Evolutionary conservation across 1,284 basidiomycete species (phyloP), one percentile per base, ranked within the genome.

Genomic region (Leccinum insigne): DNA sequence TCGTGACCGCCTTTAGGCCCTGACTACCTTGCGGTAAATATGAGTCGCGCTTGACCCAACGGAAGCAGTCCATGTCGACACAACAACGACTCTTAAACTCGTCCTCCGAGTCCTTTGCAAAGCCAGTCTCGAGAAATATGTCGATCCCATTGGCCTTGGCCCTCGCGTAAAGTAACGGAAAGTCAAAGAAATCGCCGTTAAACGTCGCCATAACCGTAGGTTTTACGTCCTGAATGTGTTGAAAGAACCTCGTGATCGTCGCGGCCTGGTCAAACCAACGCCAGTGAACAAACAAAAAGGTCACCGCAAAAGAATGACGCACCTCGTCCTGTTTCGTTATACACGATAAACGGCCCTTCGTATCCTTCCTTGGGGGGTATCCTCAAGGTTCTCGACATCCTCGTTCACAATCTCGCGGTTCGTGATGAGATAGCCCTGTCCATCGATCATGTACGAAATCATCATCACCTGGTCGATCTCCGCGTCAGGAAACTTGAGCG

Each of bases 41-140:
- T n/a, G 96, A 99, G 80, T 99, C 98, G 58, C 98, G 92, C 80
- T 99, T 99, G 63, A 99, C 98, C 98, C 98, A 99, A 73, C 97
- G 88, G 85, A 99, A 99, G 78, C 96, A 98, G 77, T 99, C 98
- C 95, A 99, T 98, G 77, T 99, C 98, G 44, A 92, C 94, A 71
- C 95, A 97, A n/a, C 86, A 88, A 9, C 94, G 85, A 70, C 91
- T 93, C 82, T 99, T 99, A 85, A 91, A 99, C 77, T 99, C 98
- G 66, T 95, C 93, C 77, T 99, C 98, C 2, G 86, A 83, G 77
- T 99, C 98, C 70, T 89, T 93, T 13, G 88, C 84, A 75, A 99
- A 99, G 0, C 98, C 98, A 1, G 88, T 99, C 81, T 99, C 96
- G 52, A 93, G 82, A 77, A 94, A 96, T 94, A 99, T 97, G 80